phyloP scores from a whole-genome alignment of 306 rosid genomes.

The Prosopis cineraria region DNA sequence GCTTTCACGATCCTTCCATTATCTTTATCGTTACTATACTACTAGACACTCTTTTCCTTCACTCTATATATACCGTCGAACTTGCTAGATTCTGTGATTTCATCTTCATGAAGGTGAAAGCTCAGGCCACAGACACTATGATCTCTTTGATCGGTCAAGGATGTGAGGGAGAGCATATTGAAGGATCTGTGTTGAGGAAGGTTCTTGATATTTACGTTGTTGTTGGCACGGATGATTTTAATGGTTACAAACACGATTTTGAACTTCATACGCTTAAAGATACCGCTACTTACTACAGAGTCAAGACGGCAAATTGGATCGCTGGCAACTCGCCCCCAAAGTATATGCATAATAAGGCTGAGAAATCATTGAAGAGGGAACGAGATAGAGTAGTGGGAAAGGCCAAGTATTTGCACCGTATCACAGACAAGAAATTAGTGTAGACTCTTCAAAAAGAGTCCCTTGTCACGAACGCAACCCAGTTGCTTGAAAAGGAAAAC shows the following conservation, averaged over 20 bases:
- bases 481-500: not conserved
- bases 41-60: not conserved
- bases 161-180: not conserved
- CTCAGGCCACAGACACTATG: not conserved
- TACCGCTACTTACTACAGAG: not conserved
- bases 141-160: not conserved
- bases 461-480: not conserved
- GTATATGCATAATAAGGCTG: not conserved
- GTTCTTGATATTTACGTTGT: not conserved
- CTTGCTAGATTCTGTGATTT: constrained; percentile 39
- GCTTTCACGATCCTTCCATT: not conserved
- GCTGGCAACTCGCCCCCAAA: not conserved
- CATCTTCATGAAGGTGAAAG: not conserved
- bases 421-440: not conserved
- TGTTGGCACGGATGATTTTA: not conserved
- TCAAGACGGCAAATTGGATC: not conserved
- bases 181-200: not conserved
- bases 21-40: not conserved
- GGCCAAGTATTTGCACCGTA: not conserved
- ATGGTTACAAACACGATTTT: not conserved
- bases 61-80: constrained; percentile 42
- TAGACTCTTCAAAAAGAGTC: not conserved
- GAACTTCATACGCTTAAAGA: not conserved
- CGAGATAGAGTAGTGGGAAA: no score
- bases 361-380: not conserved